Conservation (phyloP, 345 rosid species). For the Citrus sp. region DNA sequence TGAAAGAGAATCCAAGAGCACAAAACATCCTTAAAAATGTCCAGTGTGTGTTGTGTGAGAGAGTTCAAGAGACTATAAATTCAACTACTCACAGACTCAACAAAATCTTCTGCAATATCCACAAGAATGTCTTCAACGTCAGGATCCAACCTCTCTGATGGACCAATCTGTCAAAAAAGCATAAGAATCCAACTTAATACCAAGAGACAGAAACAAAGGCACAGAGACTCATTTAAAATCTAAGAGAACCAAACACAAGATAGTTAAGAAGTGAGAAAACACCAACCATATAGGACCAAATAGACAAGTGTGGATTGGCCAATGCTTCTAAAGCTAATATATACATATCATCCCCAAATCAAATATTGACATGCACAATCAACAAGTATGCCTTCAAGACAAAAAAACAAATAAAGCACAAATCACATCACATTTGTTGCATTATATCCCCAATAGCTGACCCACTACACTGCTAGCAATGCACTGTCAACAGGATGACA, state of each 20-base stretch:
- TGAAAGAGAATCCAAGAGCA: not conserved
- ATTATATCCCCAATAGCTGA: not conserved
- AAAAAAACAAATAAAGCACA: not conserved
- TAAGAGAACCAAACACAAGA: not conserved
- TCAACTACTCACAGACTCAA: constrained; percentile 72
- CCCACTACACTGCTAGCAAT: not conserved
- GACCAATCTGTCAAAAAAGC: constrained; percentile 62
- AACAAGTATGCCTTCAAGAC: not conserved
- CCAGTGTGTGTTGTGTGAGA: not conserved
- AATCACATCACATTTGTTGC: not conserved
- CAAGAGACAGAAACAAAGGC: not conserved
- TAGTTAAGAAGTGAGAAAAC: not conserved
- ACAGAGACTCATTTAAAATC: not conserved
- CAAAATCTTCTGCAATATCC: constrained; percentile 94
- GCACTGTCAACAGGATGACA: not conserved
- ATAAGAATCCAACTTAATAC: not conserved
- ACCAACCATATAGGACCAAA: not conserved
- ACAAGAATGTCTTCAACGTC: constrained; percentile 93
- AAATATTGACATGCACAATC: not conserved
- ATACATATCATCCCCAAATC: not conserved
- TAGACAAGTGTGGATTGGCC: not conserved
- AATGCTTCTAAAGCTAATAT: not conserved
- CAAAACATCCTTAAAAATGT: not conserved
- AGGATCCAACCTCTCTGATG: constrained; percentile 83
- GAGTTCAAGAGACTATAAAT: constrained; percentile 4